These are phyloP conservation scores for Dunaliella sp. DNA, from an alignment of 139 green algal genomes.

Conservation along the genomic window DNA sequence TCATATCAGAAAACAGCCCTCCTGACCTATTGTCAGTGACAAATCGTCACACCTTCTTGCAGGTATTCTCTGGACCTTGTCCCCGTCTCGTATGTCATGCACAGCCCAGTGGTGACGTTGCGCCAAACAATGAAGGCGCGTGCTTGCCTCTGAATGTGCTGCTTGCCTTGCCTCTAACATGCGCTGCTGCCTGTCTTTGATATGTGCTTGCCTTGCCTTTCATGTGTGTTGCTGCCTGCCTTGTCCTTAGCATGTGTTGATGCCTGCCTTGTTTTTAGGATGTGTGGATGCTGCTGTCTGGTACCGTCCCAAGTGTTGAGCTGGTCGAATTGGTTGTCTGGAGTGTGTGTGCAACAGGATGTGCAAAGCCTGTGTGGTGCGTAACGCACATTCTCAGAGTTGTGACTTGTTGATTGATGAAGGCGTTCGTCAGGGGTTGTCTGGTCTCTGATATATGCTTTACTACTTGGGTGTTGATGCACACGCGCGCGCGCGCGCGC, in stretches of 20 bases:
- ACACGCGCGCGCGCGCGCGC: too few relatives aligned
- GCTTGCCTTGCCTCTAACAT: neutral
- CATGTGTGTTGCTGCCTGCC: too few relatives aligned
- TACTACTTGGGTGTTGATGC: too few relatives aligned
- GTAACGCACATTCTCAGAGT: too few relatives aligned
- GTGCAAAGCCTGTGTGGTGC: too few relatives aligned
- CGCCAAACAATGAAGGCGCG: constrained; percentile 36
- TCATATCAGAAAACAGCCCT: too few relatives aligned
- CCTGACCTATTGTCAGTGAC: too few relatives aligned
- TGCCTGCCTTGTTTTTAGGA: neutral
- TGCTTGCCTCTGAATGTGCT: neutral
- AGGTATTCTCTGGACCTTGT: constrained; percentile 60
- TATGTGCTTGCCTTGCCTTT: neutral
- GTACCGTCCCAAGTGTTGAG: neutral
- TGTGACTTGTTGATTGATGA: too few relatives aligned
- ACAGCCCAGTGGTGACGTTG: constrained; percentile 65
- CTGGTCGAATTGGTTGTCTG: neutral
- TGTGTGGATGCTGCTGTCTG: neutral
- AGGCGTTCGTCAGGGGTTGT: too few relatives aligned
- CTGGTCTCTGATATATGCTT: too few relatives aligned
- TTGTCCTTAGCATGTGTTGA: neutral
- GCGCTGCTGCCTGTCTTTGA: neutral
- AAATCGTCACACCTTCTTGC: too few relatives aligned
- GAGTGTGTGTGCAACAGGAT: too few relatives aligned
- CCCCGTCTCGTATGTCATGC: constrained; percentile 64